Percentiles rank a stretch among this genome's conserved stretches.
Conservation (phyloP, 768 basidiomycete species). For the Rhizopogon roseolus region DNA sequence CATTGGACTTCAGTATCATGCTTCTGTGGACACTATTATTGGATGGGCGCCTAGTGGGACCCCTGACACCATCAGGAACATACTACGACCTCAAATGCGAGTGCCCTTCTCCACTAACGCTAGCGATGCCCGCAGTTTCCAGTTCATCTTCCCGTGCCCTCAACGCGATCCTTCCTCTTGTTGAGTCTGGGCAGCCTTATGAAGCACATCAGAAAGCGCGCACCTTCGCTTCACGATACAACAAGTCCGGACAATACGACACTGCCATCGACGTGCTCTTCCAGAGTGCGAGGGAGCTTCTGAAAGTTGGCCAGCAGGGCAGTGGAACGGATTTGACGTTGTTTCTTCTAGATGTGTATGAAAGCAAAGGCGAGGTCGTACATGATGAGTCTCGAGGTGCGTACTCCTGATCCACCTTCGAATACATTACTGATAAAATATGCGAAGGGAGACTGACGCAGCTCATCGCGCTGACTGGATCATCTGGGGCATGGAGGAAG, state of each 20-base stretch:
- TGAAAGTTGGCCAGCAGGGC: slow-evolving; percentile 85
- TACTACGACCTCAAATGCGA: background rate
- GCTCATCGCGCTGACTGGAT: slow-evolving; percentile 80
- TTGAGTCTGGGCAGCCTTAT: slow-evolving; percentile 69
- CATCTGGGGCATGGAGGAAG: slow-evolving; percentile 84
- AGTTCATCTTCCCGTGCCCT: slow-evolving; percentile 60
- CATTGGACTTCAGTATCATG: background rate
- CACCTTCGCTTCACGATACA: slow-evolving; percentile 87
- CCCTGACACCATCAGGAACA: slow-evolving; percentile 14
- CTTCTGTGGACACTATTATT: too few relatives aligned
- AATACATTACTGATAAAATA: background rate
- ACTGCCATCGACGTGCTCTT: slow-evolving; percentile 92
- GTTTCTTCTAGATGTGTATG: slow-evolving; percentile 83
- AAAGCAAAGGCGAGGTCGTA: slow-evolving; percentile 64
- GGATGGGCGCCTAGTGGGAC: slow-evolving; percentile 11
- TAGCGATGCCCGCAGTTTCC: slow-evolving; percentile 20
- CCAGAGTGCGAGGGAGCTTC: slow-evolving; percentile 79
- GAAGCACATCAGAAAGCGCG: slow-evolving; percentile 97
- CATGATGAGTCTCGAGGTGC: slow-evolving; percentile 79
- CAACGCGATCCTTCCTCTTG: slow-evolving; percentile 70
- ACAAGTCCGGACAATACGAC: slow-evolving; percentile 74
- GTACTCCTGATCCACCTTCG: slow-evolving; percentile 20
- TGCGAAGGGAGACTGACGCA: slow-evolving; percentile 79
- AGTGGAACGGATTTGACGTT: slow-evolving; percentile 83
- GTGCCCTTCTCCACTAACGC: background rate